Conservation (phyloP, 202 grass and related monocot genomes). For the Digitaria exilis region DNA sequence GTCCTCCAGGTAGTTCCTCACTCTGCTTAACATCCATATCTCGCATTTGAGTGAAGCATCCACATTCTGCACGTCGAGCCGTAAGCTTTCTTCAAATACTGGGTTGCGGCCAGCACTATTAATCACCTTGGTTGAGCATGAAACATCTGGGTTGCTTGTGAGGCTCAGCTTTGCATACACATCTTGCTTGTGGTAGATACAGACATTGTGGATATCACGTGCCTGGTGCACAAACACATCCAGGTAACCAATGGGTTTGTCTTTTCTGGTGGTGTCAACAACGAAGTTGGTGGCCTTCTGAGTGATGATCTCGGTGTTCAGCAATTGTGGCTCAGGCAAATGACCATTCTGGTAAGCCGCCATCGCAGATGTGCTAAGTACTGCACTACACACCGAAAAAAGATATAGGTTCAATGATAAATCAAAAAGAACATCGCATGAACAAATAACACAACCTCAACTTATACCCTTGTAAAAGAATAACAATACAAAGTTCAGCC, state of each 20-base stretch:
- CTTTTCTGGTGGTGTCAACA: slow-evolving; percentile 10
- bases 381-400: slow-evolving; percentile 35
- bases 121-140: slow-evolving; percentile 69
- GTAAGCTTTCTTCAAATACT: slow-evolving; percentile 68
- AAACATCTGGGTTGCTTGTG: slow-evolving; percentile 46
- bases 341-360: slow-evolving; percentile 25
- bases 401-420: slow-evolving; percentile 8
- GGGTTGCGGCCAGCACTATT: slow-evolving; percentile 74
- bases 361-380: slow-evolving; percentile 28
- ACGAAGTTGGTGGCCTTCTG: slow-evolving; percentile 12
- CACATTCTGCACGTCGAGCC: slow-evolving; percentile 51
- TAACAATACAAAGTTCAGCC: slow-evolving; percentile 16
- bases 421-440: not conserved
- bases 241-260: slow-evolving; percentile 55
- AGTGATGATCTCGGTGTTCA: slow-evolving; percentile 22
- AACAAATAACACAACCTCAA: slow-evolving; percentile 22
- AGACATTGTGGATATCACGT: slow-evolving; percentile 82
- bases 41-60: slow-evolving; percentile 70
- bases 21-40: slow-evolving; percentile 88
- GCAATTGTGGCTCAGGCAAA: slow-evolving; percentile 18
- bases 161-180: slow-evolving; percentile 91
- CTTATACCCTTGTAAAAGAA: not conserved
- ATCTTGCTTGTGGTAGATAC: slow-evolving; percentile 95
- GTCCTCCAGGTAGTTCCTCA: slow-evolving; percentile 86
- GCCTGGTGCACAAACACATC: slow-evolving; percentile 82